Conservation (phyloP, 2,329 filamentous ascomycete genomes). For the Colletotrichum musae region DNA sequence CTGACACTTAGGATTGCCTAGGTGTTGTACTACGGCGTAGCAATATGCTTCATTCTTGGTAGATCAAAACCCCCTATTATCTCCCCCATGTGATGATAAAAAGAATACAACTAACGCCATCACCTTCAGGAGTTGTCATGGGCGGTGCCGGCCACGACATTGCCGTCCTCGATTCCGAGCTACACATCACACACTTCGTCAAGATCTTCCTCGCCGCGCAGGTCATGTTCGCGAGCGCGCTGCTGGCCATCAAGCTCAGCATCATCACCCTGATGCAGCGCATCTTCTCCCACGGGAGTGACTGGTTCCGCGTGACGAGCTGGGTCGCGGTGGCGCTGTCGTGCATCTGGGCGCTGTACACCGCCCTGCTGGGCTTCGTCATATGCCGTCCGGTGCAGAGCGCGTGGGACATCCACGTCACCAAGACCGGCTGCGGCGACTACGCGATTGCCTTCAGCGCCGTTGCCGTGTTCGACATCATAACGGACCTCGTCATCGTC, state of each 20-base stretch:
- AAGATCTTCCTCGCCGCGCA: slow-evolving; percentile 10
- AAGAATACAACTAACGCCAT: neutral
- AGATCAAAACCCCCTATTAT: neutral
- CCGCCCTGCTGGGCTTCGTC: slow-evolving; percentile 38
- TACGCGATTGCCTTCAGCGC: slow-evolving; percentile 36
- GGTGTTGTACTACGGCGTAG: slow-evolving; percentile 14
- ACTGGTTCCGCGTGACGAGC: neutral
- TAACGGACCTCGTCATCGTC: slow-evolving; percentile 42
- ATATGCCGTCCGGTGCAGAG: slow-evolving; percentile 53
- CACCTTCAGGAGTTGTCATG: neutral
- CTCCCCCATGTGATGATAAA: neutral
- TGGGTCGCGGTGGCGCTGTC: slow-evolving; percentile 12
- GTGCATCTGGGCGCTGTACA: slow-evolving; percentile 11
- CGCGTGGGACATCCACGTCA: slow-evolving; percentile 45
- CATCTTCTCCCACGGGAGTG: slow-evolving; percentile 12
- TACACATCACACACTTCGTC: slow-evolving; percentile 14
- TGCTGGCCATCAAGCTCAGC: slow-evolving; percentile 22
- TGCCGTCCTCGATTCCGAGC: neutral
- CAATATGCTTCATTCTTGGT: slow-evolving; percentile 16
- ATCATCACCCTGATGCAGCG: slow-evolving; percentile 19
- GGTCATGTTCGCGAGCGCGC: slow-evolving; percentile 15
- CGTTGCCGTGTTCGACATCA: slow-evolving; percentile 43
- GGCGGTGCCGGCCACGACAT: slow-evolving; percentile 23
- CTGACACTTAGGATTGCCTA: neutral
- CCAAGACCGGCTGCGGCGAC: slow-evolving; percentile 42